Percentiles rank a stretch among this genome's conserved stretches.
Evolutionary conservation across 2,329 filamentous ascomycete species (phyloP).

Genomic region (Cercospora canescens): DNA sequence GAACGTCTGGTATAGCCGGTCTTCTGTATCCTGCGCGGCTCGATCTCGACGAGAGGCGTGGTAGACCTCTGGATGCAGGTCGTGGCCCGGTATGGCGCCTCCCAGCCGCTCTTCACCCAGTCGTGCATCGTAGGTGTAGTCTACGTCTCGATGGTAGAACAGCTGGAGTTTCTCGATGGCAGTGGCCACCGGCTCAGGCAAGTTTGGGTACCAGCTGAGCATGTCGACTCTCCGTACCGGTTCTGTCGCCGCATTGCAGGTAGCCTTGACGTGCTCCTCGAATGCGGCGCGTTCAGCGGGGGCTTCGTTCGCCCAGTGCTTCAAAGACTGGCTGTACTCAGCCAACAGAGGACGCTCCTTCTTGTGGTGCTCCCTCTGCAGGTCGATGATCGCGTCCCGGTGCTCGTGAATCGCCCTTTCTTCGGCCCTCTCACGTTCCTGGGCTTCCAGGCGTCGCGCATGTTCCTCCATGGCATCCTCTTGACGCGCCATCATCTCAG

Average conservation of each 20-base stretch:
- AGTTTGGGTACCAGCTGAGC: neutral
- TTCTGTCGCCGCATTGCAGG: neutral
- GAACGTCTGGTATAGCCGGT: neutral
- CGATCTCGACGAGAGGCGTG: neutral
- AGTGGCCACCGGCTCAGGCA: neutral
- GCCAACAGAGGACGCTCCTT: neutral
- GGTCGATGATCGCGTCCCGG: neutral
- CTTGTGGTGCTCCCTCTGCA: neutral
- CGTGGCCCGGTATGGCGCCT: neutral
- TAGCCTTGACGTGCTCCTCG: neutral
- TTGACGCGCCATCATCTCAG: neutral
- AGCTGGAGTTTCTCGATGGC: neutral
- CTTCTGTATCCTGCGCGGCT: neutral
- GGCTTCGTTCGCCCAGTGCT: neutral
- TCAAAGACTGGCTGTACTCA: too few relatives aligned
- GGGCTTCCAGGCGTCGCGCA: neutral
- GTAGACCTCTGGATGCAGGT: neutral
- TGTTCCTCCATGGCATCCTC: neutral
- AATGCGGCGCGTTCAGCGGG: neutral
- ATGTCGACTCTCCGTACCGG: neutral
- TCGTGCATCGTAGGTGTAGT: neutral
- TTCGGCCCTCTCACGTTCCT: neutral
- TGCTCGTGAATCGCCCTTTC: neutral
- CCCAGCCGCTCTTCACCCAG: neutral
- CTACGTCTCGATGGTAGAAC: neutral